Conservation (phyloP, 2,329 filamentous ascomycete species). For the Aspergillus proliferans region DNA sequence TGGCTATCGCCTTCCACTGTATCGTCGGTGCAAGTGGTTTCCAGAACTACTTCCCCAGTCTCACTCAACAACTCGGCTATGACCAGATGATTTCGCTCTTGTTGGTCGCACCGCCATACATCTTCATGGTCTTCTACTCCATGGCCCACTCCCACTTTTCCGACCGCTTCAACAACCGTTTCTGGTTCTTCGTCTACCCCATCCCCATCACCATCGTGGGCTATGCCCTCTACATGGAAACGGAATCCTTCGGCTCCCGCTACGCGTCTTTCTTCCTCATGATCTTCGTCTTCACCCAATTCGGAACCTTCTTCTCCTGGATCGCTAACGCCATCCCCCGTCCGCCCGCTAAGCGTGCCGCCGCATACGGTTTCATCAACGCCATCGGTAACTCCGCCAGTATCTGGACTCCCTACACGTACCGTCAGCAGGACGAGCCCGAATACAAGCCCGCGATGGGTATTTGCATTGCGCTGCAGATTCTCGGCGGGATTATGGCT, state of each 20-base stretch:
- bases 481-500: slow-evolving; percentile 20
- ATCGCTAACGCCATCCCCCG: slow-evolving; percentile 43
- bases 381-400: slow-evolving; percentile 42
- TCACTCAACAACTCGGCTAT: slow-evolving; percentile 39
- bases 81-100: slow-evolving; percentile 40
- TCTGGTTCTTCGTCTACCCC: slow-evolving; percentile 45
- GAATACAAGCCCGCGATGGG: slow-evolving; percentile 34
- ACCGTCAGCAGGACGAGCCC: slow-evolving; percentile 30
- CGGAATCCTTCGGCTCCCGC: slow-evolving; percentile 40
- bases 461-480: slow-evolving; percentile 29
- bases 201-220: slow-evolving; percentile 42
- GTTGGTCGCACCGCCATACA: slow-evolving; percentile 44
- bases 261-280: slow-evolving; percentile 52
- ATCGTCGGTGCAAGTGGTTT: slow-evolving; percentile 46
- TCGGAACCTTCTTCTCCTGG: slow-evolving; percentile 39
- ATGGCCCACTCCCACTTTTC: slow-evolving; percentile 34
- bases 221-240: slow-evolving; percentile 49
- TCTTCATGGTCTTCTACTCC: slow-evolving; percentile 43
- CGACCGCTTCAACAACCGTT: slow-evolving; percentile 37
- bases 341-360: slow-evolving; percentile 47
- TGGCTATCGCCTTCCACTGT: slow-evolving; percentile 41
- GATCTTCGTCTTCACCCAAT: slow-evolving; percentile 19
- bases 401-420: slow-evolving; percentile 45
- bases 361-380: slow-evolving; percentile 47
- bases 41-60: slow-evolving; percentile 49